Percentiles rank a stretch among this genome's conserved stretches.
Evolutionary conservation across 176 grass and related monocot species (phyloP).

Genomic region (Carex myosuroides): DNA sequence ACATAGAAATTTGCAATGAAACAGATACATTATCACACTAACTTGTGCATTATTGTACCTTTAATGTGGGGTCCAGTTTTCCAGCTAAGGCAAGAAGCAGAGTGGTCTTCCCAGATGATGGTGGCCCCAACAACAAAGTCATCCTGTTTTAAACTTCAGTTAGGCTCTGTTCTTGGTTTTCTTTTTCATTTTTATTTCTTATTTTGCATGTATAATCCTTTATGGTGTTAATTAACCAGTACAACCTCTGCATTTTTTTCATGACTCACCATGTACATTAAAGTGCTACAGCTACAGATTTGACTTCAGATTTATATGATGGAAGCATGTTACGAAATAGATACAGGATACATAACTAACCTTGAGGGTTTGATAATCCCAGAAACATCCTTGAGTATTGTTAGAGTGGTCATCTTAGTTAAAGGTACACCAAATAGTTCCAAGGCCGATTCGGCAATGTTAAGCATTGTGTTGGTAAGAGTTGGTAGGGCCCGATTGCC

Average conservation of each 20-base stretch:
- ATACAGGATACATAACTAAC: slow-evolving; percentile 12
- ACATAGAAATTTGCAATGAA: not conserved
- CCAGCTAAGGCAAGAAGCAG: slow-evolving; percentile 80
- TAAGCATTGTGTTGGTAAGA: slow-evolving; percentile 58
- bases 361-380: slow-evolving; percentile 55
- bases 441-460: slow-evolving; percentile 51
- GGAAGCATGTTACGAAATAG: not conserved
- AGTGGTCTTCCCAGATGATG: slow-evolving; percentile 93
- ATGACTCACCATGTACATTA: not conserved
- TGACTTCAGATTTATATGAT: slow-evolving; percentile 5
- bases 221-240: not conserved
- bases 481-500: slow-evolving; percentile 81
- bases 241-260: not conserved
- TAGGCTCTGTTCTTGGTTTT: not conserved
- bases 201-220: not conserved
- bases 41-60: not conserved
- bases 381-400: slow-evolving; percentile 59
- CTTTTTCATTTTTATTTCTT: not conserved
- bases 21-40: not conserved
- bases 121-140: slow-evolving; percentile 87
- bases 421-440: slow-evolving; percentile 36
- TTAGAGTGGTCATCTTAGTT: slow-evolving; percentile 53
- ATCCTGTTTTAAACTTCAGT: slow-evolving; percentile 34
- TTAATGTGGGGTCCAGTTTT: slow-evolving; percentile 67
- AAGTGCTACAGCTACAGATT: not conserved